Conservation (phyloP, 768 basidiomycete species). For the Suillus weaverae region DNA sequence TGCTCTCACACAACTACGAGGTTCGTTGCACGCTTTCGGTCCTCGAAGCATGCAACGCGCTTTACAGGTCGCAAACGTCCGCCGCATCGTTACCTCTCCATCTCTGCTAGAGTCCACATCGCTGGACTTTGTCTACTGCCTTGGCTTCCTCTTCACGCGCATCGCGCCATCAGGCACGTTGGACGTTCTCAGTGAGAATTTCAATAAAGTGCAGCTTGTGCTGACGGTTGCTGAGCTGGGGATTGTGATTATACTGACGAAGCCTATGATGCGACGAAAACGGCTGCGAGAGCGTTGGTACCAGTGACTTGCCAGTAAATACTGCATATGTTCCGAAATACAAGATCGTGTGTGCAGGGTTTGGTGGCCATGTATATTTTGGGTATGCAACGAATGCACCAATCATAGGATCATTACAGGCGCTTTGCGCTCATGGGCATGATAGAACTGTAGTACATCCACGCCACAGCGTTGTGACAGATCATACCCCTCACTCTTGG, state of each 20-base stretch:
- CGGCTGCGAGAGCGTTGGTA: slow-evolving; percentile 74
- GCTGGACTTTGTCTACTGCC: slow-evolving; percentile 79
- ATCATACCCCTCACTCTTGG: no score
- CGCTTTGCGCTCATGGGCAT: no score
- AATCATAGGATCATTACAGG: no score
- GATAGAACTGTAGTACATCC: no score
- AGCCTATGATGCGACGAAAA: slow-evolving; percentile 78
- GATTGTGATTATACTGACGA: slow-evolving; percentile 72
- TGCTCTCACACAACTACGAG: slow-evolving; percentile 57
- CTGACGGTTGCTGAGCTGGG: slow-evolving; percentile 74
- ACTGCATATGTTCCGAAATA: background rate
- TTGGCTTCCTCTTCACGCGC: slow-evolving; percentile 87
- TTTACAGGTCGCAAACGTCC: slow-evolving; percentile 66
- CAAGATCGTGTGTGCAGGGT: no score
- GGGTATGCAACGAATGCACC: no score
- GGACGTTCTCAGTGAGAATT: slow-evolving; percentile 87
- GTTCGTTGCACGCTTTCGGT: slow-evolving; percentile 32
- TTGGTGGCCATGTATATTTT: no score
- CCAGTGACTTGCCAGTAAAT: background rate
- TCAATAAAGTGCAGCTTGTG: slow-evolving; percentile 91
- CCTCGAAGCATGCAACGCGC: slow-evolving; percentile 21
- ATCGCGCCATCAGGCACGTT: slow-evolving; percentile 88
- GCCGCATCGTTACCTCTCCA: slow-evolving; percentile 72
- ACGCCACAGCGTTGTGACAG: no score
- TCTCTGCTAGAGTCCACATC: slow-evolving; percentile 92